Evolutionary conservation across 2,329 filamentous ascomycete genomes (phyloP).

Genomic region (Penicillium brasilianum): DNA sequence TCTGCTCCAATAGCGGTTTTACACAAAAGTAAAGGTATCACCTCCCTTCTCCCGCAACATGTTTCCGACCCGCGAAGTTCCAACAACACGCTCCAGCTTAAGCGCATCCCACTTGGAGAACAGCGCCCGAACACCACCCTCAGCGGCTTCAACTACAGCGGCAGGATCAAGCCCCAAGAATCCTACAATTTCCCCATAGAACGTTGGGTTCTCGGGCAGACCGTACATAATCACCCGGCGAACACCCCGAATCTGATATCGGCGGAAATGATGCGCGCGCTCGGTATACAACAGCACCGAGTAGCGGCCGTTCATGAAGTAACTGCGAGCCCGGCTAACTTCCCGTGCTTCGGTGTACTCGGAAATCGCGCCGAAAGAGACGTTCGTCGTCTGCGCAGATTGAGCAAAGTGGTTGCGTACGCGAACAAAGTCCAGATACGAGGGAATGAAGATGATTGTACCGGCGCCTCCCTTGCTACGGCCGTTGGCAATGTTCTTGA

Average conservation of each 20-base stretch:
- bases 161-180: constrained; percentile 47
- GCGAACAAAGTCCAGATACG: constrained; percentile 93
- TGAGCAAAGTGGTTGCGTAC: constrained; percentile 91
- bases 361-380: constrained; percentile 80
- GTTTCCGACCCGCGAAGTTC: constrained; percentile 76
- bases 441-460: constrained; percentile 86
- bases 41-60: constrained; percentile 81
- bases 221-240: constrained; percentile 87
- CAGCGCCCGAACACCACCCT: constrained; percentile 62
- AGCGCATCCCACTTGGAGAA: constrained; percentile 91
- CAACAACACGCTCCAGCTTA: constrained; percentile 86
- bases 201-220: constrained; percentile 79
- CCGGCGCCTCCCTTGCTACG: constrained; percentile 62
- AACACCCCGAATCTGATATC: constrained; percentile 82
- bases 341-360: constrained; percentile 84
- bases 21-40: constrained; percentile 96
- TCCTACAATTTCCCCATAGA: constrained; percentile 51
- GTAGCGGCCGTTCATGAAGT: constrained; percentile 84
- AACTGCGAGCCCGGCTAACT: constrained; percentile 80
- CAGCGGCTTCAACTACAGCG: constrained; percentile 61
- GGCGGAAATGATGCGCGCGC: constrained; percentile 92
- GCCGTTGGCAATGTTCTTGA: constrained; percentile 58
- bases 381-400: constrained; percentile 59
- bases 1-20: constrained; percentile 29
- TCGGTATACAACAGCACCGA: constrained; percentile 88